Percentiles rank a stretch among this genome's conserved stretches.
phyloP scores from a whole-genome alignment of 768 basidiomycete species.

The Lactarius vividus region DNA sequence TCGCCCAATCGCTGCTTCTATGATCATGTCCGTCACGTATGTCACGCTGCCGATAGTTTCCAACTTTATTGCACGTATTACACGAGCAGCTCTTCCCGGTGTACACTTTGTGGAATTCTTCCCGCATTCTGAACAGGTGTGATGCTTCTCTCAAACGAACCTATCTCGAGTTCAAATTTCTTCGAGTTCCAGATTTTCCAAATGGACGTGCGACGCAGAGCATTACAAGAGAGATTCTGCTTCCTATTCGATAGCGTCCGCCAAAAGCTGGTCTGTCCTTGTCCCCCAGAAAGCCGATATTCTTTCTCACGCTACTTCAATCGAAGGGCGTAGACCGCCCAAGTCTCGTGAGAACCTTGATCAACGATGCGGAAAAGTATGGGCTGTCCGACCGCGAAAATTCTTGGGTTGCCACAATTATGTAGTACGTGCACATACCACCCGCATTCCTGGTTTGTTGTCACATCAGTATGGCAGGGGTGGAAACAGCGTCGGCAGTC shows the following conservation, averaged over 20 bases:
- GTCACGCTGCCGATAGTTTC: neutral
- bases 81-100: conserved; percentile 6
- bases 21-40: conserved; percentile 17
- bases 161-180: too few species aligned
- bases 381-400: neutral
- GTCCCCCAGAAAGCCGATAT: too few species aligned
- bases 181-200: neutral
- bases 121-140: conserved; percentile 5
- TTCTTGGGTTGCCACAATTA: neutral
- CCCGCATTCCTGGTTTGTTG: neutral
- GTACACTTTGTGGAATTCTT: conserved; percentile 19
- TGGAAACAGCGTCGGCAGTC: neutral
- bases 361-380: neutral
- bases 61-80: neutral
- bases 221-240: neutral
- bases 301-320: neutral
- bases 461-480: neutral
- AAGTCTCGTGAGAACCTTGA: neutral
- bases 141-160: too few species aligned
- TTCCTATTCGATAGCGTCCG: conserved; percentile 1
- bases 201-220: conserved; percentile 18
- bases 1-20: conserved; percentile 5
- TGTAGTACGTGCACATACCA: neutral
- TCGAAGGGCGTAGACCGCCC: neutral
- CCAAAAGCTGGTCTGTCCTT: neutral